Conservation (phyloP, 257 asterid species). For the Hygrophila difformis region DNA sequence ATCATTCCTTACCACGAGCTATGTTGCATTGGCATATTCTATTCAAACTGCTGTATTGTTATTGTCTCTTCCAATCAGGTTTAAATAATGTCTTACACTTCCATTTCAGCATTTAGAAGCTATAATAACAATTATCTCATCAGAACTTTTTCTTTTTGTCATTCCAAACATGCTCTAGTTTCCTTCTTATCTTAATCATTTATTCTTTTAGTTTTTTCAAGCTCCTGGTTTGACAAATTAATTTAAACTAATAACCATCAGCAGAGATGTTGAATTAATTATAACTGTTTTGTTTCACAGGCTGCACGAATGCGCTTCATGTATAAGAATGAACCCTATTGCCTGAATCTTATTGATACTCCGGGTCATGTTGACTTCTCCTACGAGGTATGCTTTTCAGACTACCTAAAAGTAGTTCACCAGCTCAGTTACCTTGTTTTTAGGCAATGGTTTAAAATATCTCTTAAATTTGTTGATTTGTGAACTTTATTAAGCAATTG, state of each 20-base stretch:
- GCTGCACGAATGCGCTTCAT: conserved; percentile 96
- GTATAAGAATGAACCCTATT: conserved; percentile 58
- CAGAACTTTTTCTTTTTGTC: neutral
- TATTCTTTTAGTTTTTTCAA: conserved; percentile 1
- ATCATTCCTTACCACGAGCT: no score
- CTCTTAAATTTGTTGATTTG: conserved; percentile 3
- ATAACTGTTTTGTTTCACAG: conserved; percentile 27
- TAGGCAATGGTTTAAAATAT: neutral
- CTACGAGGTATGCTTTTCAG: conserved; percentile 67
- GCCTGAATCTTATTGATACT: conserved; percentile 95
- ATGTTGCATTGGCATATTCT: neutral
- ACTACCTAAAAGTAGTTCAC: conserved; percentile 1
- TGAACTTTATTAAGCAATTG: conserved; percentile 6
- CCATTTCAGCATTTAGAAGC: conserved; percentile 1
- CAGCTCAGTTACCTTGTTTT: neutral
- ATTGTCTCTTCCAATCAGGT: conserved; percentile 1
- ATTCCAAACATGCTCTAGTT: neutral
- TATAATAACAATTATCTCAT: conserved; percentile 2
- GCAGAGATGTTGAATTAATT: conserved; percentile 10
- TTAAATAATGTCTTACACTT: neutral
- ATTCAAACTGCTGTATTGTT: neutral
- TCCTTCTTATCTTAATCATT: neutral
- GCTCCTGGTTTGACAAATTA: conserved; percentile 1
- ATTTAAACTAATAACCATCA: conserved; percentile 5
- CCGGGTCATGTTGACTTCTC: conserved; percentile 99